Percentiles rank a stretch among this genome's conserved stretches.
phyloP scores from a whole-genome alignment of 2,329 filamentous ascomycete genomes.

The Metarhizium humberi region DNA sequence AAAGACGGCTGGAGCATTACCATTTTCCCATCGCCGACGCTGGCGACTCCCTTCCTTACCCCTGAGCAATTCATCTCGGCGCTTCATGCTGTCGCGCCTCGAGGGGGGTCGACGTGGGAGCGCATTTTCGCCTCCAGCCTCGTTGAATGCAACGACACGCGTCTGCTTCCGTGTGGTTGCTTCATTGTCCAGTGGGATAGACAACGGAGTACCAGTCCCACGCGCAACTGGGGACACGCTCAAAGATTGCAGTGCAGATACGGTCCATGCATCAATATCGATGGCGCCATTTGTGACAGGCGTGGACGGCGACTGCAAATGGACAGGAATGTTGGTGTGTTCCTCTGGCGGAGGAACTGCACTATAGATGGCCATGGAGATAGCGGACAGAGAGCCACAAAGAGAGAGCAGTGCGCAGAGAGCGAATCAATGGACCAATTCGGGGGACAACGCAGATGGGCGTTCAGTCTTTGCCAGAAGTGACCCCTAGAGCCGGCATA shows the following conservation, averaged over 20 bases:
- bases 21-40: conserved; percentile 89
- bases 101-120: conserved; percentile 36
- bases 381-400: no score
- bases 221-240: conserved; percentile 45
- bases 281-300: conserved; percentile 22
- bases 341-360: conserved; percentile 39
- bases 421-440: neutral
- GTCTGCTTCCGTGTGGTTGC: conserved; percentile 3
- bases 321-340: conserved; percentile 12
- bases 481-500: neutral
- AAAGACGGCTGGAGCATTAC: conserved; percentile 30
- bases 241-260: conserved; percentile 45
- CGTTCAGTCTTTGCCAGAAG: no score
- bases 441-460: no score
- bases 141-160: conserved; percentile 13
- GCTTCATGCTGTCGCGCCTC: conserved; percentile 43
- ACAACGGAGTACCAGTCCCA: conserved; percentile 54
- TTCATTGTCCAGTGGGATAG: conserved; percentile 65
- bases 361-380: conserved; percentile 41
- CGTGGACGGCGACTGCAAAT: conserved; percentile 14
- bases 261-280: conserved; percentile 61
- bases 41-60: conserved; percentile 86
- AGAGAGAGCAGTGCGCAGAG: neutral
- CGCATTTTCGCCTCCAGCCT: conserved; percentile 17
- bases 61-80: conserved; percentile 69